These are phyloP conservation scores for Mucor saturninus DNA, from an alignment of 371 early-diverging fungal genomes.

Conservation along the genomic window DNA sequence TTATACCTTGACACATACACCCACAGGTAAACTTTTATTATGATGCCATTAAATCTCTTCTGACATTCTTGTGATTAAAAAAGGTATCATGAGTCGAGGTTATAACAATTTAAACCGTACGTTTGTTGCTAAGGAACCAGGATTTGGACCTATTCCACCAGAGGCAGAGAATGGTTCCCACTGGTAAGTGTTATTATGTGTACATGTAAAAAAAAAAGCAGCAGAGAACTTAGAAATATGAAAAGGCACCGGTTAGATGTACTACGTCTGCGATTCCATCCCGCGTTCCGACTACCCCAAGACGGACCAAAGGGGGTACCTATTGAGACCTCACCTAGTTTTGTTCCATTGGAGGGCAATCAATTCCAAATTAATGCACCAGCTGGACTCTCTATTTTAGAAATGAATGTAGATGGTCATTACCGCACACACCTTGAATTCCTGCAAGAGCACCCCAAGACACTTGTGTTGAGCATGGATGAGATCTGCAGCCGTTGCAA, in stretches of 20 bases:
- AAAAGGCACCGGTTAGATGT: conserved; percentile 59
- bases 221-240: too few species aligned
- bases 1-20: conserved; percentile 63
- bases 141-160: conserved; percentile 50
- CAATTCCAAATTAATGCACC: conserved; percentile 44
- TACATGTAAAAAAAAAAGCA: too few species aligned
- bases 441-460: conserved; percentile 38
- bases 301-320: conserved; percentile 43
- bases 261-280: conserved; percentile 67
- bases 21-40: conserved; percentile 33
- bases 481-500: conserved; percentile 27
- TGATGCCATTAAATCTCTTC: background rate
- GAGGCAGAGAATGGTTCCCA: conserved; percentile 65
- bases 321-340: conserved; percentile 18
- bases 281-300: conserved; percentile 58
- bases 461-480: conserved; percentile 6
- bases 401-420: conserved; percentile 55
- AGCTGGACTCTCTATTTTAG: conserved; percentile 61
- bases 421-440: conserved; percentile 62
- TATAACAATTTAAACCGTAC: conserved; percentile 71
- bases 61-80: background rate
- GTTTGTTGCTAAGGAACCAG: conserved; percentile 64
- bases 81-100: conserved; percentile 71
- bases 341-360: conserved; percentile 41
- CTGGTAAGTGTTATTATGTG: conserved; percentile 34